These are phyloP conservation scores for Cryptococcus jaspeensis DNA, from an alignment of 1,284 basidiomycete species.

Conservation along the genomic window DNA sequence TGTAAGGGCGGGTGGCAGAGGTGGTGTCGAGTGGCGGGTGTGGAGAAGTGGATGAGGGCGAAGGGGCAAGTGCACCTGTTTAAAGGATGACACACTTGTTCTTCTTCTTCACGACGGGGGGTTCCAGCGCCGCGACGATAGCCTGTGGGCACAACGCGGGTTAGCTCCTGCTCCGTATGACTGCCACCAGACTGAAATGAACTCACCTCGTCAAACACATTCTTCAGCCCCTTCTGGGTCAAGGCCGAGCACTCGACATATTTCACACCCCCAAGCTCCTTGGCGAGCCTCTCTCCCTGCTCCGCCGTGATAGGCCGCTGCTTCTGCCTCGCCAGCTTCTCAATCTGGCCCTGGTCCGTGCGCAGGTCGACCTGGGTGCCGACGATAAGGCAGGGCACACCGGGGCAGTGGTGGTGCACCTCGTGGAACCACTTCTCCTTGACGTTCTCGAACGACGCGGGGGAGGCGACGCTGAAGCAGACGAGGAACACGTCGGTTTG, in stretches of 20 bases:
- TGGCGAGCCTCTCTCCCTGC: slow-evolving; percentile 87
- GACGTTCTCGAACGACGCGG: slow-evolving; percentile 99
- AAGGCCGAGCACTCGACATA: slow-evolving; percentile 99
- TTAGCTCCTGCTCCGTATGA: not conserved
- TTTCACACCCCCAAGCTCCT: slow-evolving; percentile 96
- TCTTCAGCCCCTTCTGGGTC: slow-evolving; percentile 99
- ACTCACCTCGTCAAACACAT: slow-evolving; percentile 97
- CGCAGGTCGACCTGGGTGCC: slow-evolving; percentile 98
- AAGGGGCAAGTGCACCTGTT: not conserved
- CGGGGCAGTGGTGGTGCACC: slow-evolving; percentile 99
- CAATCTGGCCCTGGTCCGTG: slow-evolving; percentile 87
- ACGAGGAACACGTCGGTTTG: slow-evolving; percentile 99
- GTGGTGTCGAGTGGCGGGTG: too few relatives aligned
- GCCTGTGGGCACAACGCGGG: slow-evolving; percentile 59
- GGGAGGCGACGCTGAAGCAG: slow-evolving; percentile 98
- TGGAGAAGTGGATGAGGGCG: too few relatives aligned
- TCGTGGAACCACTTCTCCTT: slow-evolving; percentile 99
- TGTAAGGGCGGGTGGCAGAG: too few relatives aligned
- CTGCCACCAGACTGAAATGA: not conserved
- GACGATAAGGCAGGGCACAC: slow-evolving; percentile 97
- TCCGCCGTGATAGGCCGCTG: slow-evolving; percentile 87
- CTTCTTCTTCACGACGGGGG: slow-evolving; percentile 83
- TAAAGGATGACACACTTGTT: slow-evolving; percentile 79
- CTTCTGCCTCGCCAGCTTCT: slow-evolving; percentile 94
- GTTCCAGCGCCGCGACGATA: slow-evolving; percentile 96